phyloP scores from a whole-genome alignment of 2,329 filamentous ascomycete species.

The Rutstroemia sp. region DNA sequence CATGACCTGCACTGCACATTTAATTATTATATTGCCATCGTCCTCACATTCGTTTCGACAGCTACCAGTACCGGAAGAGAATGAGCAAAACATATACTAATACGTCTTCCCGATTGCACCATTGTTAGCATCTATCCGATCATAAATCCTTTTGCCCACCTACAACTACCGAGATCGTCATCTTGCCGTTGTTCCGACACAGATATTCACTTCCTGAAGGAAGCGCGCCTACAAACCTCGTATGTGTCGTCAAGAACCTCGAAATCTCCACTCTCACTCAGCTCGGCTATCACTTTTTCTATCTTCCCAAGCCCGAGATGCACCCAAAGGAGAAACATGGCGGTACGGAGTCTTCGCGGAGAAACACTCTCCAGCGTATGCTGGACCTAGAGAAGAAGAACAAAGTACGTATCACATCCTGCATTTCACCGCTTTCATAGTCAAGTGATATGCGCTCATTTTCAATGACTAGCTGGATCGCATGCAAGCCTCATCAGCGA shows the following conservation, averaged over 20 bases:
- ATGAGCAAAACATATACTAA: too few species aligned
- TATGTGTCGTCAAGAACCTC: neutral
- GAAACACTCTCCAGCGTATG: slow-evolving; percentile 44
- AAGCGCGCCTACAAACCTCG: neutral
- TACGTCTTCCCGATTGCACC: too few species aligned
- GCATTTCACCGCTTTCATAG: neutral
- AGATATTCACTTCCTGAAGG: too few species aligned
- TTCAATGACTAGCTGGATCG: slow-evolving; percentile 32
- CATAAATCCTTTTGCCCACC: too few species aligned
- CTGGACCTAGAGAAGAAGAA: slow-evolving; percentile 50
- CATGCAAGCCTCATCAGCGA: slow-evolving; percentile 24
- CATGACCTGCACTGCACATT: too few species aligned
- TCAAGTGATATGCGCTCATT: slow-evolving; percentile 24
- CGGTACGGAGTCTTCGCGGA: slow-evolving; percentile 12
- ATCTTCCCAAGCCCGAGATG: slow-evolving; percentile 9
- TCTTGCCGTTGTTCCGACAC: too few species aligned
- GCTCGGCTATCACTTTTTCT: slow-evolving; percentile 5
- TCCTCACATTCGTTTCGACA: too few species aligned
- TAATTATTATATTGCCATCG: too few species aligned
- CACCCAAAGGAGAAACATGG: slow-evolving; percentile 10
- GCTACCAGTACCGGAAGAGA: too few species aligned
- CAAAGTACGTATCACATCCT: slow-evolving; percentile 40
- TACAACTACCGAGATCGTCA: too few species aligned
- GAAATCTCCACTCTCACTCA: neutral
- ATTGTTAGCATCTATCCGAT: too few species aligned